Conservation (phyloP, 495 filamentous ascomycete genomes). For the Tuber melanosporum region DNA sequence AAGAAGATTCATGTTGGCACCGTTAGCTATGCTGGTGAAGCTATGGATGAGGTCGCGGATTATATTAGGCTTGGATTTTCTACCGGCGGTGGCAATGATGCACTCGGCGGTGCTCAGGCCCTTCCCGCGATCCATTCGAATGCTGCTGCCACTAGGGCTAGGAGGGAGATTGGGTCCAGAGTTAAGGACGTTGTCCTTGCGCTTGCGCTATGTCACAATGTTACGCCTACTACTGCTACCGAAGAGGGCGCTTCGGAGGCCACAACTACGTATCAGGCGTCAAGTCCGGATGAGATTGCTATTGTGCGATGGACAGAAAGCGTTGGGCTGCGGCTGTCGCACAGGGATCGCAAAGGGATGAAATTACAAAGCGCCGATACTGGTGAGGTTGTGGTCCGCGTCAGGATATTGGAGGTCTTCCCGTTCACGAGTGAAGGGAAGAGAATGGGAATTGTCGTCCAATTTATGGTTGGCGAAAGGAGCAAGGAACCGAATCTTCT, state of each 20-base stretch:
- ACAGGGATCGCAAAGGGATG: slow-evolving; percentile 82
- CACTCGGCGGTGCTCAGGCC: slow-evolving; percentile 40
- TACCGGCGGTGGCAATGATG: slow-evolving; percentile 42
- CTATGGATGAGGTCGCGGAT: slow-evolving; percentile 90
- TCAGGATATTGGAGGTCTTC: slow-evolving; percentile 86
- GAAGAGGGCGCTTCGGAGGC: slow-evolving; percentile 62
- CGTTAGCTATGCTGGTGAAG: slow-evolving; percentile 94
- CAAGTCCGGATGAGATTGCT: slow-evolving; percentile 95
- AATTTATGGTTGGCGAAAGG: slow-evolving; percentile 51
- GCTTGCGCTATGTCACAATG: slow-evolving; percentile 92
- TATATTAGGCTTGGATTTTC: slow-evolving; percentile 79
- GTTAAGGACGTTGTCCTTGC: slow-evolving; percentile 87
- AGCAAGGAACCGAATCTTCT: slow-evolving; percentile 26
- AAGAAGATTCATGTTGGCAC: slow-evolving; percentile 98
- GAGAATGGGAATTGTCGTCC: slow-evolving; percentile 94
- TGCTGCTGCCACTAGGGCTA: slow-evolving; percentile 63
- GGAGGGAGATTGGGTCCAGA: slow-evolving; percentile 85
- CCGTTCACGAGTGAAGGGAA: slow-evolving; percentile 97
- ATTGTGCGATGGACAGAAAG: slow-evolving; percentile 94
- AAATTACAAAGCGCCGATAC: slow-evolving; percentile 71
- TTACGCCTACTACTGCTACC: slow-evolving; percentile 84
- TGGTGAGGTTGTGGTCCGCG: slow-evolving; percentile 71
- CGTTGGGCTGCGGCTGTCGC: slow-evolving; percentile 75
- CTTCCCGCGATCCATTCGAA: slow-evolving; percentile 41
- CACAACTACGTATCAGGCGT: slow-evolving; percentile 84